Conservation (phyloP, 2,329 filamentous ascomycete species). For the Lasiodiplodia gonubiensis region DNA sequence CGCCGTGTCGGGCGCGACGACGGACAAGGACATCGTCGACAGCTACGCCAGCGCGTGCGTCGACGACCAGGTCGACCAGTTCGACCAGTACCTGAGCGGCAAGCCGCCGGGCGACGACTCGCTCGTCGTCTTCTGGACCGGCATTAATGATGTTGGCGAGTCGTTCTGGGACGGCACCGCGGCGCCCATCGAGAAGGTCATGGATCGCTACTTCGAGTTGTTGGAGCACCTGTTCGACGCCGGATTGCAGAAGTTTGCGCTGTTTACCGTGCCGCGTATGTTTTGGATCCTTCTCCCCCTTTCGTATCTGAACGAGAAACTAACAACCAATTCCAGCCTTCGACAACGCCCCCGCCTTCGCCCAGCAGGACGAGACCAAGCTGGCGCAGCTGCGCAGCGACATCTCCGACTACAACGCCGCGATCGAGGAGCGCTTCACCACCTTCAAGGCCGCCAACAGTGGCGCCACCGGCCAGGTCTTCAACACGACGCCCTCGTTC, state of each 20-base stretch:
- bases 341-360: conserved; percentile 33
- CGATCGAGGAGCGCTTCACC: conserved; percentile 38
- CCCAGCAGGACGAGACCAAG: conserved; percentile 37
- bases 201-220: conserved; percentile 52
- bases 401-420: conserved; percentile 50
- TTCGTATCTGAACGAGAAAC: neutral
- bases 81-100: conserved; percentile 33
- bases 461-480: conserved; percentile 42
- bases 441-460: conserved; percentile 45
- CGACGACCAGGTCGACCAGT: conserved; percentile 32
- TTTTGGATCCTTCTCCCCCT: neutral
- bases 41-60: conserved; percentile 25
- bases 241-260: conserved; percentile 64
- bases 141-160: conserved; percentile 37
- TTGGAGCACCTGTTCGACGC: conserved; percentile 56
- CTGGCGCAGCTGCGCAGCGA: conserved; percentile 29
- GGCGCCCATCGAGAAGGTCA: conserved; percentile 25
- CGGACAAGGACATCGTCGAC: conserved; percentile 30
- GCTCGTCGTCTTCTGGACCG: conserved; percentile 34
- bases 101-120: conserved; percentile 30
- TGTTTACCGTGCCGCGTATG: conserved; percentile 62
- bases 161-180: conserved; percentile 15
- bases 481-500: conserved; percentile 53
- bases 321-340: conserved; percentile 32
- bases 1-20: conserved; percentile 35